Evolutionary conservation across 148 eudicot species (phyloP), one percentile per base, ranked within the genome.

Genomic region (Rheum nobile): DNA sequence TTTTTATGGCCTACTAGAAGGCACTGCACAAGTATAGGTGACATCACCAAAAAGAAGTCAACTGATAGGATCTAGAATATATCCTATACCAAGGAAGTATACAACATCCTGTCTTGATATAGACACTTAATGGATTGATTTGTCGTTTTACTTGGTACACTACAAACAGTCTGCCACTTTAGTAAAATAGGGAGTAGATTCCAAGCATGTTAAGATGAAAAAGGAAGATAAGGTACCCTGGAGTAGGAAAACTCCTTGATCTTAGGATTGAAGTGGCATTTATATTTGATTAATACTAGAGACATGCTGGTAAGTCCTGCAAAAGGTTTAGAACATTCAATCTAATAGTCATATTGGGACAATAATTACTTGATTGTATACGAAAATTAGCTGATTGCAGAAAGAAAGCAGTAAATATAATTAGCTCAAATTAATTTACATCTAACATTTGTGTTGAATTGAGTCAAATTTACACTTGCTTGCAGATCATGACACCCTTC

Each of bases 401-500:
- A 5, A 50, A 48, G 54, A 8, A 50, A n/a, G 24, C 57, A 5
- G 26, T 22, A 19, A 5, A 21, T 50, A 41, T 8, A 41, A 6
- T 50, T 22, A 50, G 57, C 52, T 50, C 57, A n/a, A 21, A 50
- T 21, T 8, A n/a, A 0, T 11, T 28, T 28, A 57, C 34, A 13
- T 57, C 5, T 57, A 3, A 10, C 5, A 1, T 26, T 57, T 57
- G 67, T 57, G 13, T 24, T 57, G 13, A 57, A 22, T 54, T 2
- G 67, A 57, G 5, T 22, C 32, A 24, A 26, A 24, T 24, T 11
- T 28, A 26, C 67, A 52, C 52, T 34, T 32, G 6, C 61, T 75
- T 75, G 63, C 86, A 89, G 97, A 76, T 89, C 72, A 87, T 91
- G 94, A 89, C 94, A 79, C 97, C 97, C 26, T 84, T 77, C 69